Evolutionary conservation across 371 early-diverging fungal species (phyloP), one percentile per base, ranked within the genome.

Genomic region (Mortierella sp.): DNA sequence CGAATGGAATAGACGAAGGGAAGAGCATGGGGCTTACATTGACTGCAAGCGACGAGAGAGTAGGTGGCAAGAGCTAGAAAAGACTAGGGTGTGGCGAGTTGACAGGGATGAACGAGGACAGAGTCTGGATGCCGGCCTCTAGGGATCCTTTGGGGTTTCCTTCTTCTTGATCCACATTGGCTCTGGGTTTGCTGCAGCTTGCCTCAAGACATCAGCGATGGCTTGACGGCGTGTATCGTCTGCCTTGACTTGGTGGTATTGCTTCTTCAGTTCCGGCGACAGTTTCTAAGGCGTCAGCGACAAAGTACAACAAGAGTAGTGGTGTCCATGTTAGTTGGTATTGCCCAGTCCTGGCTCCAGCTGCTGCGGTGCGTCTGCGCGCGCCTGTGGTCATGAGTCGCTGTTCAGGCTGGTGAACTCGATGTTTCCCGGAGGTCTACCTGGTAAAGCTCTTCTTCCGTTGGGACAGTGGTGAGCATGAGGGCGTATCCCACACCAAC

Each of bases 121-220:
- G n/a, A n/a, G n/a, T n/a, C n/a, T n/a, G n/a, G n/a, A n/a, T n/a
- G n/a, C n/a, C n/a, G n/a, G n/a, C n/a, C n/a, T n/a, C n/a, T n/a
- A n/a, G n/a, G 10, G 42, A 16, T 42, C 16, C 42, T 42, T 42
- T 6, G 42, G 42, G 18, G 42, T 42, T 16, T 60, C 58, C 38
- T 63, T 64, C 58, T 76, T 76, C 78, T 78, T 78, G 67, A 70
- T 78, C 78, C 78, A 78, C 71, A 70, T 70, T 18, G 78, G 78
- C 28, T 78, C 78, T 31, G 78, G 78, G n/a, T 78, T 61, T 8
- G 58, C 71, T 2, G 78, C 78, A 24, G 78, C 78, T 19, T 47
- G 31, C 31, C 26, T 70, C 54, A 78, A 52, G 13, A 78, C 78
- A 49, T 78, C 78, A 2, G 78, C 64, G 30, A 78, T 61, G 19